phyloP scores from a whole-genome alignment of 148 eudicot species.

The Limonium bicolor region DNA sequence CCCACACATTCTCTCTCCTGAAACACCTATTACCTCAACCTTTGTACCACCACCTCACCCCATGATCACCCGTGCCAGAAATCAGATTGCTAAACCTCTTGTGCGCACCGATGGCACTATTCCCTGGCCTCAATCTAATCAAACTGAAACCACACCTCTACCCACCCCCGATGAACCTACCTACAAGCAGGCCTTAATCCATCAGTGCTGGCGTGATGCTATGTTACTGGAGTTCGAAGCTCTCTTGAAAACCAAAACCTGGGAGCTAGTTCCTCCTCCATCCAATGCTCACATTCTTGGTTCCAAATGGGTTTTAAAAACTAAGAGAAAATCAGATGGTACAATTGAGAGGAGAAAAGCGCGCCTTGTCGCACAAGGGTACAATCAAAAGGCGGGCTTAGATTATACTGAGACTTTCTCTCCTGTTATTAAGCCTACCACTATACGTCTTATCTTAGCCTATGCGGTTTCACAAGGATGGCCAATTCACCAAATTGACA shows the following conservation, averaged over 20 bases:
- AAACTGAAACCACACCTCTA: too few species aligned
- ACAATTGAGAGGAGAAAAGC: background rate
- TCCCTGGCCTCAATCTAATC: background rate
- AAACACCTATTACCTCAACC: too few species aligned
- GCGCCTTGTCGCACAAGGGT: background rate
- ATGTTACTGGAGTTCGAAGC: background rate
- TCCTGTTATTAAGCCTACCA: background rate
- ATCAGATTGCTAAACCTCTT: too few species aligned
- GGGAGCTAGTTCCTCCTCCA: background rate
- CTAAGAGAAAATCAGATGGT: background rate
- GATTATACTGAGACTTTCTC: background rate
- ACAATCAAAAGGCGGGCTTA: background rate
- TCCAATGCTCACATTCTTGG: background rate
- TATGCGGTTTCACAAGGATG: background rate
- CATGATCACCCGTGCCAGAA: too few species aligned
- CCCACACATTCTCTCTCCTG: too few species aligned
- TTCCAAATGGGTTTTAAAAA: background rate
- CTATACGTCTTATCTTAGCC: background rate
- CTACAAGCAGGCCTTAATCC: background rate
- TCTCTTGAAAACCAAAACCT: background rate
- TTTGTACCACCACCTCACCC: too few species aligned
- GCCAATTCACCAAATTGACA: background rate
- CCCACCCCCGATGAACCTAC: too few species aligned
- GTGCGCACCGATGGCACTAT: too few species aligned
- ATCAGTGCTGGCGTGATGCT: background rate